Evolutionary conservation across 176 grass and related monocot genomes (phyloP).

Genomic region (Puccinellia tenuiflora): DNA sequence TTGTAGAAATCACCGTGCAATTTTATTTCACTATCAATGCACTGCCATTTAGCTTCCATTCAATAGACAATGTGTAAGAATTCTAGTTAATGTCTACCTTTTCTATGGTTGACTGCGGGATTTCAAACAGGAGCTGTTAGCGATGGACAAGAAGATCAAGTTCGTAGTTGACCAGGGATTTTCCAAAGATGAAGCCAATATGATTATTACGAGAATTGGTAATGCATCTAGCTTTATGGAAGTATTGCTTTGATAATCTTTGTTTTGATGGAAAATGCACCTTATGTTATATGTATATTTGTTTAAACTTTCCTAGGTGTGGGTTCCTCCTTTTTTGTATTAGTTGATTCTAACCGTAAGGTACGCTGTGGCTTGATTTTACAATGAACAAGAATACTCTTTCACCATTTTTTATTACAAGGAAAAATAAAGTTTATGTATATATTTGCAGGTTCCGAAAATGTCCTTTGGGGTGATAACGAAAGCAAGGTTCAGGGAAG

Average conservation of each 20-base stretch:
- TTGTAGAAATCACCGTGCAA: not conserved
- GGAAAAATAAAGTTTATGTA: not conserved
- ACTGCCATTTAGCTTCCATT: not conserved
- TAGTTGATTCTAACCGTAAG: conserved; percentile 28
- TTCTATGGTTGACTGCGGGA: conserved; percentile 21
- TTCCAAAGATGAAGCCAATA: not conserved
- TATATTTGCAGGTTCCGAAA: not conserved
- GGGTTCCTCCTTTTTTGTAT: conserved; percentile 38
- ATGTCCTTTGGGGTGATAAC: too few relatives aligned
- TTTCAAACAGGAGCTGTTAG: conserved; percentile 48
- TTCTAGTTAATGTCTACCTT: not conserved
- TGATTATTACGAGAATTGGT: conserved; percentile 70
- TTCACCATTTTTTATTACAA: not conserved
- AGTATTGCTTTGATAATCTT: not conserved
- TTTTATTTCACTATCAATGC: not conserved
- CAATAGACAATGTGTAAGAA: not conserved
- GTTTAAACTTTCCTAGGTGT: conserved; percentile 37
- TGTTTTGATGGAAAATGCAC: not conserved
- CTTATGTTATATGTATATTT: not conserved
- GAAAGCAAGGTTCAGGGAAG: too few relatives aligned
- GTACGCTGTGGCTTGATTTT: conserved; percentile 23
- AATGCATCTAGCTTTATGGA: conserved; percentile 24
- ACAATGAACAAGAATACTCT: not conserved
- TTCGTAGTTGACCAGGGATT: conserved; percentile 58
- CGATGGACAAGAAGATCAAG: conserved; percentile 37